Evolutionary conservation across 164 flowering plant genomes (phyloP), one percentile per base, ranked within the genome.

Genomic region (Magnolia kwangsiensis): DNA sequence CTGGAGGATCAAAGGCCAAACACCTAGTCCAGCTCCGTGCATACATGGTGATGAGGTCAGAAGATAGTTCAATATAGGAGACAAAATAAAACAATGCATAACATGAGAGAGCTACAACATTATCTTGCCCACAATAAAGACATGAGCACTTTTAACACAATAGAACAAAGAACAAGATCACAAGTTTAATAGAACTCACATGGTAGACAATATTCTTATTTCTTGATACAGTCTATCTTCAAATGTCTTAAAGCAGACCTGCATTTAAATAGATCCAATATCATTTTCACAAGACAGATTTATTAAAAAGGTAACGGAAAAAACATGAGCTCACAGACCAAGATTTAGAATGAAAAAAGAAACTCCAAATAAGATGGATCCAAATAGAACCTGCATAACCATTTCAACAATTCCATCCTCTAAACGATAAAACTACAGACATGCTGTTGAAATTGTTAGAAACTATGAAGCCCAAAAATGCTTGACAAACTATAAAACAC

Each of bases 171-270:
- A 50, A 45, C 20, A 50, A 70, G 51, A 80, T 45, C 3, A 37
- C 24, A 72, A 50, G 70, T 59, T 20, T 23, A 24, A 61, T 23
- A 73, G 14, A 69, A 87, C 98, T 87, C 77, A 95, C 99, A 92
- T 59, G 99, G 99, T 76, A 95, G 77, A 85, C 98, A 95, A 72
- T 95, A 95, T 73, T 93, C 96, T 81, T 80, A 95, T 80, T 89
- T 89, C 89, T 91, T 95, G 24, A 93, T 63, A 1, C 95, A 94
- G 0, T 96, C 99, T 73, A 84, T 29, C 86, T 96, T 96, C 90
- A 94, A 72, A 73, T 88, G 90, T 71, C 84, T 89, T 75, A 96
- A 79, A 79, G 97, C 96, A 85, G 91, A 81, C 88, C 99, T 96
- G 89, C 78, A 84, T 45, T 37, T 75, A 72, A 14, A 20, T 50